phyloP scores from a whole-genome alignment of 768 basidiomycete genomes.

The Auricularia auricula-judae region DNA sequence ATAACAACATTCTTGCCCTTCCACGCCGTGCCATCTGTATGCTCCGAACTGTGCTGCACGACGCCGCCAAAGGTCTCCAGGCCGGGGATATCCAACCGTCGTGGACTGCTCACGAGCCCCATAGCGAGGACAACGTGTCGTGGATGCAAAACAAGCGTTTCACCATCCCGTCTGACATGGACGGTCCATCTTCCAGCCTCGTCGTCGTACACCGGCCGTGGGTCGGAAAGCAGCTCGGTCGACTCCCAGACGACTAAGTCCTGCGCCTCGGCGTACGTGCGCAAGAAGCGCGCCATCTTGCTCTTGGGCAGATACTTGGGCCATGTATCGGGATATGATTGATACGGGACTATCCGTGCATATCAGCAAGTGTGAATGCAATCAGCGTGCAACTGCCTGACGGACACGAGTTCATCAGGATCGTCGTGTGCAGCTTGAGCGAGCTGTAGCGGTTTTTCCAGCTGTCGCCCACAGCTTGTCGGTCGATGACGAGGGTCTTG shows the following conservation, averaged over 20 bases:
- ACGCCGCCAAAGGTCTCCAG: not conserved
- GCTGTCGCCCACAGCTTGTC: constrained; percentile 26
- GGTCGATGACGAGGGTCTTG: constrained; percentile 27
- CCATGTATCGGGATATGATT: constrained; percentile 28
- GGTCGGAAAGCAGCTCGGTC: constrained; percentile 16
- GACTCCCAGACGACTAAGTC: constrained; percentile 35
- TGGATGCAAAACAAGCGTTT: not conserved
- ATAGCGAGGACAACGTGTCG: not conserved
- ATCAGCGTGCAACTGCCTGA: not conserved
- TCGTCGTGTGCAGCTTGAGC: constrained; percentile 25
- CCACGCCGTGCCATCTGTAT: not conserved
- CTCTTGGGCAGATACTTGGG: constrained; percentile 30
- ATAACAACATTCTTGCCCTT: not conserved
- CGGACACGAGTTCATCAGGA: not conserved
- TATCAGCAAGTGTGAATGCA: not conserved
- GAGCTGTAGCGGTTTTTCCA: constrained; percentile 34
- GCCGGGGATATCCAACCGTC: not conserved
- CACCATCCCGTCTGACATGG: not conserved
- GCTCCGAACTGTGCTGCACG: not conserved
- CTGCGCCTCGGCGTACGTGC: constrained; percentile 29
- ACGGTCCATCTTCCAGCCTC: constrained; percentile 13
- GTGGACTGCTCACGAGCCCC: not conserved
- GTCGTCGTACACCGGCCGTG: constrained; percentile 25
- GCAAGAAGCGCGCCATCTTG: constrained; percentile 34
- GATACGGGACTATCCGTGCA: constrained; percentile 25